These are phyloP conservation scores for Ophiosphaerella herpotricha DNA, from an alignment of 2,329 filamentous ascomycete species.

Conservation along the genomic window DNA sequence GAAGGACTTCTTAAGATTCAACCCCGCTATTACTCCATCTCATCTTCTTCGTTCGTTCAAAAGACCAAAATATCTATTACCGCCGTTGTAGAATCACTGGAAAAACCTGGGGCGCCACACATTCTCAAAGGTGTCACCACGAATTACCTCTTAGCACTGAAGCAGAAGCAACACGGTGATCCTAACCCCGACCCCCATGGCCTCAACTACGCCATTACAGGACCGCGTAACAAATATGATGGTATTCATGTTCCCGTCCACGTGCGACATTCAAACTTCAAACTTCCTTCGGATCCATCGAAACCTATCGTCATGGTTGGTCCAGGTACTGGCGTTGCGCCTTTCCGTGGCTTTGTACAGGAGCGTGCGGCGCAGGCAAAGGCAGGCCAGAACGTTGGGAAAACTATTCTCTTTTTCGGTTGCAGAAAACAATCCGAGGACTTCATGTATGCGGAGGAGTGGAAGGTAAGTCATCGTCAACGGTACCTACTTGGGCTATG, in stretches of 20 bases:
- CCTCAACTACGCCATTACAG: slow-evolving; percentile 81
- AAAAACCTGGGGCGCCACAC: slow-evolving; percentile 74
- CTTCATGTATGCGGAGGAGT: slow-evolving; percentile 90
- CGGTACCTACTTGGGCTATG: no score
- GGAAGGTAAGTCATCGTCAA: slow-evolving; percentile 71
- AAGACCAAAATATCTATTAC: slow-evolving; percentile 95
- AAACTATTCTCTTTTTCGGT: slow-evolving; percentile 91
- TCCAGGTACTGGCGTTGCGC: slow-evolving; percentile 93
- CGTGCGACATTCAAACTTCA: slow-evolving; percentile 98
- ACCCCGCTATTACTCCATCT: slow-evolving; percentile 98
- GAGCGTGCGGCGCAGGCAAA: slow-evolving; percentile 85
- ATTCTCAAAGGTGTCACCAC: slow-evolving; percentile 93
- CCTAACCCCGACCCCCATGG: slow-evolving; percentile 80
- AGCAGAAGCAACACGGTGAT: slow-evolving; percentile 94
- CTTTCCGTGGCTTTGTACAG: slow-evolving; percentile 93
- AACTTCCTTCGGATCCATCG: slow-evolving; percentile 90
- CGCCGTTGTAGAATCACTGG: slow-evolving; percentile 85
- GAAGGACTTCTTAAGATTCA: slow-evolving; percentile 94
- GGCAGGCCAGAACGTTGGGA: slow-evolving; percentile 80
- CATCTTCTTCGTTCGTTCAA: slow-evolving; percentile 91
- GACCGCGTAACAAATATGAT: slow-evolving; percentile 95
- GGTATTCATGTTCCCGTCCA: slow-evolving; percentile 94
- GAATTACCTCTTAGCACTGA: slow-evolving; percentile 92
- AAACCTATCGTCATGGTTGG: slow-evolving; percentile 97
- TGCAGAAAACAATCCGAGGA: slow-evolving; percentile 88